Percentiles rank a stretch among this genome's conserved stretches.
Evolutionary conservation across 139 green algal species (phyloP).

Genomic region (Chlamydomonas sp.): DNA sequence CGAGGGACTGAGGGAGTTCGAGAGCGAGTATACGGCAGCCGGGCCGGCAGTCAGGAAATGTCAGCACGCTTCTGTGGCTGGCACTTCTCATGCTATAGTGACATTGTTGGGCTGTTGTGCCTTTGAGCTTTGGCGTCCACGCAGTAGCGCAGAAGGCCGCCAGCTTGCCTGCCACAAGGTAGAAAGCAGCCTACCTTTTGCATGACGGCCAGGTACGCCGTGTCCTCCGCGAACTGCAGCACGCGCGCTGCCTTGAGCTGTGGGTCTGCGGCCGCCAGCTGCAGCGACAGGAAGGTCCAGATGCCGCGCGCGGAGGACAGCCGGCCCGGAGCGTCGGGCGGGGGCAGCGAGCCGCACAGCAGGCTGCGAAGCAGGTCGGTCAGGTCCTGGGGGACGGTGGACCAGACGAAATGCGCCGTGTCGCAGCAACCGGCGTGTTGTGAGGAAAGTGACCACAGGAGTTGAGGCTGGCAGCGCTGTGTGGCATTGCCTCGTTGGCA

Average conservation of each 20-base stretch:
- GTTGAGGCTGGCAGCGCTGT: too few relatives aligned
- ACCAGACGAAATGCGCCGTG: background rate
- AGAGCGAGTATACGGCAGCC: too few relatives aligned
- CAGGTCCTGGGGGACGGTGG: slow-evolving; percentile 1
- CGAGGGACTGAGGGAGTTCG: background rate
- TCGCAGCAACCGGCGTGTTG: background rate
- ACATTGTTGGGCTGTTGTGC: too few relatives aligned
- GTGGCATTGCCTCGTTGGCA: too few relatives aligned
- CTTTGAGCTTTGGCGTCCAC: too few relatives aligned
- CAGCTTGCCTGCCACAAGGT: too few relatives aligned
- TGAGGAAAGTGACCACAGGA: background rate
- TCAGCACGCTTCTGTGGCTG: background rate
- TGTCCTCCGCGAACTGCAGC: slow-evolving; percentile 38
- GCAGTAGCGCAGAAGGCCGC: too few relatives aligned
- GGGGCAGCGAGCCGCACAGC: background rate
- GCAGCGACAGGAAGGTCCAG: slow-evolving; percentile 25
- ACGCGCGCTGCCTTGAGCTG: slow-evolving; percentile 24
- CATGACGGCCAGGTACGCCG: slow-evolving; percentile 21
- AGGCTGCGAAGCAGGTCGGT: slow-evolving; percentile 29
- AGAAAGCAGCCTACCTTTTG: background rate
- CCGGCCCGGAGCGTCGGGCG: background rate
- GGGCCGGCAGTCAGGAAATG: background rate
- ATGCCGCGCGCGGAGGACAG: slow-evolving; percentile 29
- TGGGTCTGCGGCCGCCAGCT: slow-evolving; percentile 21
- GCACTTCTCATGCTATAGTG: too few relatives aligned